These are phyloP conservation scores for Oryza rufipogon DNA, from an alignment of 176 grass and related monocot species.

Conservation along the genomic window DNA sequence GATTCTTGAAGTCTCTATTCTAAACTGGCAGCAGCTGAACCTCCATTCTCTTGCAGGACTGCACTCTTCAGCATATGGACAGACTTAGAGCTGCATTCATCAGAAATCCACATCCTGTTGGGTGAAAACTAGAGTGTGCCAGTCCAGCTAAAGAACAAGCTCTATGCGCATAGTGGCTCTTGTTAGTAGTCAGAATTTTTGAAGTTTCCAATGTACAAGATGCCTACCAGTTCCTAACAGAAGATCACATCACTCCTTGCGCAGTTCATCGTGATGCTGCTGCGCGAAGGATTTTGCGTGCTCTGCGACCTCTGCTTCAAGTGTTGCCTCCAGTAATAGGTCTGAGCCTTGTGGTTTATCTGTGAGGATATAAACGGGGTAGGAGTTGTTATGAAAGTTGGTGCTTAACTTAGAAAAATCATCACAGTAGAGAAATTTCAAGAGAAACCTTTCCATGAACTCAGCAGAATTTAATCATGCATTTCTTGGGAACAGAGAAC, in stretches of 20 bases:
- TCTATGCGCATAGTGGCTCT: too few species aligned
- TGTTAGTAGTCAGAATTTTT: neutral
- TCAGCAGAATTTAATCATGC: neutral
- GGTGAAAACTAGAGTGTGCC: too few species aligned
- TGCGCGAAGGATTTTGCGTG: slow-evolving; percentile 75
- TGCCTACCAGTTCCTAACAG: neutral
- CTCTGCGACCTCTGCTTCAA: slow-evolving; percentile 84
- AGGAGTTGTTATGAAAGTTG: neutral
- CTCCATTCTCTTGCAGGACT: too few species aligned
- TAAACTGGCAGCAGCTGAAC: too few species aligned
- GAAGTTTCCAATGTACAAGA: neutral
- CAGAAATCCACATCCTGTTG: too few species aligned
- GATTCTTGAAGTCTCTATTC: too few species aligned
- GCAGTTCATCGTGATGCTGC: slow-evolving; percentile 55
- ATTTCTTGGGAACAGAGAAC: neutral
- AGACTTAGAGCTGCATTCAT: too few species aligned
- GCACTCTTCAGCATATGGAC: too few species aligned
- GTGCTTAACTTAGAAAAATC: slow-evolving; percentile 3
- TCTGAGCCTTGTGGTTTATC: slow-evolving; percentile 72
- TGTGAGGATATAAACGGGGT: slow-evolving; percentile 34
- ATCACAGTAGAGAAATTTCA: neutral
- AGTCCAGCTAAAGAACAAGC: too few species aligned
- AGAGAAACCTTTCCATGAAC: neutral
- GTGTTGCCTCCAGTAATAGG: slow-evolving; percentile 75
- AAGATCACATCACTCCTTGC: slow-evolving; percentile 34